A percentile compares a stretch with the other conserved stretches of the same genome.
phyloP scores from a whole-genome alignment of 2,329 filamentous ascomycete species.

The Pseudogymnoascus sp. region DNA sequence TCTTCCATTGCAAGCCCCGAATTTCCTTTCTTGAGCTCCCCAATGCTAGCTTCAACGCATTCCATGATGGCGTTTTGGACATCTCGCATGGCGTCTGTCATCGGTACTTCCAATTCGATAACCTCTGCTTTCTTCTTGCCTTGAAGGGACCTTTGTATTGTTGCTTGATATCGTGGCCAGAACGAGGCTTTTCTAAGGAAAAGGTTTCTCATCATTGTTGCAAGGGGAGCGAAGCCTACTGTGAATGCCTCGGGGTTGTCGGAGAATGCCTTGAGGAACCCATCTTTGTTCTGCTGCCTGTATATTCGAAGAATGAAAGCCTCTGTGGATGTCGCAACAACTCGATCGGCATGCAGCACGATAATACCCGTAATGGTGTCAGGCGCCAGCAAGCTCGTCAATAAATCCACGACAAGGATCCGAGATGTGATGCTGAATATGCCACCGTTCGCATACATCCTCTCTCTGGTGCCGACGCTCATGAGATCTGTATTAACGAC shows the following conservation, averaged over 20 bases:
- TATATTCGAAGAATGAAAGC: slow-evolving; percentile 94
- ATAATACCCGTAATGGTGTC: slow-evolving; percentile 81
- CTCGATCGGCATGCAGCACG: slow-evolving; percentile 79
- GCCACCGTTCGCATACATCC: slow-evolving; percentile 82
- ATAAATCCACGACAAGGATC: slow-evolving; percentile 86
- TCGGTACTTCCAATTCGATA: slow-evolving; percentile 90
- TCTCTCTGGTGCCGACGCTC: slow-evolving; percentile 78
- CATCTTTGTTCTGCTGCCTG: slow-evolving; percentile 85
- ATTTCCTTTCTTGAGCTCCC: slow-evolving; percentile 87
- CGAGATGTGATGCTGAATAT: slow-evolving; percentile 94
- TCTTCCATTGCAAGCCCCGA: slow-evolving; percentile 89
- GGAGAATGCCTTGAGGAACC: slow-evolving; percentile 93
- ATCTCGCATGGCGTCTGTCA: slow-evolving; percentile 88
- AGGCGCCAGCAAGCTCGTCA: slow-evolving; percentile 75
- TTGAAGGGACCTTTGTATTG: slow-evolving; percentile 82
- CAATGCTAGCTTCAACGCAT: slow-evolving; percentile 90
- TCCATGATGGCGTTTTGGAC: slow-evolving; percentile 94
- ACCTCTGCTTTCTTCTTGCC: slow-evolving; percentile 91
- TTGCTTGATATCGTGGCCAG: slow-evolving; percentile 89
- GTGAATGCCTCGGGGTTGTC: slow-evolving; percentile 89
- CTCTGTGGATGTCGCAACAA: slow-evolving; percentile 80
- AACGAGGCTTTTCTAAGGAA: slow-evolving; percentile 83
- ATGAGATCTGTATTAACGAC: slow-evolving; percentile 93
- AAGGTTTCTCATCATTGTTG: slow-evolving; percentile 85
- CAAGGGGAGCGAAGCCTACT: slow-evolving; percentile 76